These are phyloP conservation scores for Eucalyptus fibrosa DNA, from an alignment of 345 rosid genomes.

Conservation along the genomic window DNA sequence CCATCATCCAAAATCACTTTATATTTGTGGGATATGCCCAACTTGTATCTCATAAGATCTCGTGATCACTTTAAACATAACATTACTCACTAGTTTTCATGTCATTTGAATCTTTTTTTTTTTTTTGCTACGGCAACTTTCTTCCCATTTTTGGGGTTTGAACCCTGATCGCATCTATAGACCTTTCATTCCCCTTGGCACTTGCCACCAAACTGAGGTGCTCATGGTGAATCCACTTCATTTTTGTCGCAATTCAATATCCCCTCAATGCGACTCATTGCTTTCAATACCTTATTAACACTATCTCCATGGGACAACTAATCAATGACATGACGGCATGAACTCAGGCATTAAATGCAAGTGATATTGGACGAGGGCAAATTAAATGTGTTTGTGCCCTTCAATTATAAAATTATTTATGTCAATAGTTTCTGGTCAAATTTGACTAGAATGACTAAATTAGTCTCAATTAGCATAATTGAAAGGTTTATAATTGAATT, in stretches of 20 bases:
- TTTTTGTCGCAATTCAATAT: neutral
- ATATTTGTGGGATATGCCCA: neutral
- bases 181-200: neutral
- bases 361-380: no score
- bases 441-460: no score
- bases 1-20: accelerated
- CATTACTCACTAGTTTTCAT: neutral
- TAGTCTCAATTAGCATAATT: no score
- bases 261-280: neutral
- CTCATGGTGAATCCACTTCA: neutral
- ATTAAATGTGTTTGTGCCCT: no score
- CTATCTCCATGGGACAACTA: neutral
- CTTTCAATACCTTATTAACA: neutral
- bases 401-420: no score
- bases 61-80: accelerated
- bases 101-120: neutral
- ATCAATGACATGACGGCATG: neutral
- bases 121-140: neutral
- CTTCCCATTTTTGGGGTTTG: neutral
- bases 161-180: accelerated
- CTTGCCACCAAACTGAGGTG: neutral
- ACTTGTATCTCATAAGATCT: neutral
- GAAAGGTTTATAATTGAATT: no score
- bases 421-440: no score
- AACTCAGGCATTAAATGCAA: no score